phyloP scores from a whole-genome alignment of 1,139 yeast genomes.

The Lodderomyces metapsilosis region DNA sequence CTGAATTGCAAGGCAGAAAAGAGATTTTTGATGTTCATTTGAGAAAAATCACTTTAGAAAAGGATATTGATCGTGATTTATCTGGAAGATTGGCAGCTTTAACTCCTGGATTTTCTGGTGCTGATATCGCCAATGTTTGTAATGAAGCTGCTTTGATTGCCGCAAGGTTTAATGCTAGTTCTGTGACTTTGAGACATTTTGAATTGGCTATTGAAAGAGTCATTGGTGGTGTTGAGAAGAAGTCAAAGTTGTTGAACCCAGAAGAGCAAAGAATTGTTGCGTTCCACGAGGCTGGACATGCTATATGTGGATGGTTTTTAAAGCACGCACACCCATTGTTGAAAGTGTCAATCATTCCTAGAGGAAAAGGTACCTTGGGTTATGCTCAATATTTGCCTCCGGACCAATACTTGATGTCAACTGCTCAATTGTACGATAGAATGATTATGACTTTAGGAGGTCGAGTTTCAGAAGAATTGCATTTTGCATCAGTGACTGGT shows the following conservation, averaged over 20 bases:
- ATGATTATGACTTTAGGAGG: constrained; percentile 99
- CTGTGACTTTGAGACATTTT: constrained; percentile 74
- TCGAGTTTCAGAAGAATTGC: constrained; percentile 90
- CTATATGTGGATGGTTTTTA: constrained; percentile 95
- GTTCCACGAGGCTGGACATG: constrained; percentile 98
- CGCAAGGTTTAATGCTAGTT: constrained; percentile 74
- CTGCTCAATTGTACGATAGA: constrained; percentile 77
- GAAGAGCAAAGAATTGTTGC: constrained; percentile 91
- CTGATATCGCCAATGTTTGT: constrained; percentile 95
- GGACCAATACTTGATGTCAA: constrained; percentile 79
- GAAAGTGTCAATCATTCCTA: constrained; percentile 93
- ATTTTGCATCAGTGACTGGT: constrained; percentile 84
- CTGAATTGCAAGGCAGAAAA: constrained; percentile 91
- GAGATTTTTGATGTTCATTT: constrained; percentile 88
- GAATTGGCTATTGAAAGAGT: constrained; percentile 97
- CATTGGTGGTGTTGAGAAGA: constrained; percentile 93
- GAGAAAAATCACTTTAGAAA: constrained; percentile 56
- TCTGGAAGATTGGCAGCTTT: constrained; percentile 90
- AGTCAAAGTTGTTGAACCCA: constrained; percentile 74
- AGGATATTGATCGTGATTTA: constrained; percentile 44
- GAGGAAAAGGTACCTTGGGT: constrained; percentile 97
- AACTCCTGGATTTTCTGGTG: constrained; percentile 98
- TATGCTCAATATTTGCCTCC: constrained; percentile 97
- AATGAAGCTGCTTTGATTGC: constrained; percentile 97
- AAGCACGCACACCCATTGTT: constrained; percentile 87